Percentiles rank a stretch among this genome's conserved stretches.
These are phyloP conservation scores for Perkinsus olseni DNA, from an alignment of 169 alveolate species.

Conservation along the genomic window DNA sequence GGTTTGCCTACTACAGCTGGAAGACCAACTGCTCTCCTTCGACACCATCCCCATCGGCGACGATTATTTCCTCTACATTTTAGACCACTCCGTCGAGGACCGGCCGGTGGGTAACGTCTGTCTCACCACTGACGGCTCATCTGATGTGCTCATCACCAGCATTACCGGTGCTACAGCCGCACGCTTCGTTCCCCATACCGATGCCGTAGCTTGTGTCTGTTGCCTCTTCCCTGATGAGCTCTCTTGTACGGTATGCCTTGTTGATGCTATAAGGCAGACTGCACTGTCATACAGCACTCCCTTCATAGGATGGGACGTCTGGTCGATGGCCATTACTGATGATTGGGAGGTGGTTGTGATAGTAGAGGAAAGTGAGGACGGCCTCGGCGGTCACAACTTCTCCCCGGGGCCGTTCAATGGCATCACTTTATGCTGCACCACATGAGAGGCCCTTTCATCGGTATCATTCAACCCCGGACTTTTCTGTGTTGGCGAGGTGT, in stretches of 20 bases:
- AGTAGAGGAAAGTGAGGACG: not conserved
- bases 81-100: not conserved
- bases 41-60: not conserved
- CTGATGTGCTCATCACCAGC: not conserved
- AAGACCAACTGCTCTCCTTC: not conserved
- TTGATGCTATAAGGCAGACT: not conserved
- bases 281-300: not conserved
- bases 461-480: no score
- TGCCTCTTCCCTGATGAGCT: not conserved
- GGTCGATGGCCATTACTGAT: not conserved
- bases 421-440: not conserved
- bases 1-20: not conserved
- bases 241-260: not conserved
- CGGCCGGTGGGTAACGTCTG: not conserved
- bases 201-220: not conserved
- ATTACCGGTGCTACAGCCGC: not conserved
- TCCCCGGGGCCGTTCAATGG: not conserved
- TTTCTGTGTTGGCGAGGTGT: no score
- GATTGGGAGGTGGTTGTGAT: not conserved
- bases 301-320: not conserved
- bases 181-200: not conserved
- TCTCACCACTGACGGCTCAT: not conserved
- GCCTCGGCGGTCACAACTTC: not conserved
- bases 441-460: not conserved
- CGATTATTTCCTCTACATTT: not conserved